These are phyloP conservation scores for Trichoderma sp. DNA, from an alignment of 2,329 filamentous ascomycete species.

Conservation along the genomic window DNA sequence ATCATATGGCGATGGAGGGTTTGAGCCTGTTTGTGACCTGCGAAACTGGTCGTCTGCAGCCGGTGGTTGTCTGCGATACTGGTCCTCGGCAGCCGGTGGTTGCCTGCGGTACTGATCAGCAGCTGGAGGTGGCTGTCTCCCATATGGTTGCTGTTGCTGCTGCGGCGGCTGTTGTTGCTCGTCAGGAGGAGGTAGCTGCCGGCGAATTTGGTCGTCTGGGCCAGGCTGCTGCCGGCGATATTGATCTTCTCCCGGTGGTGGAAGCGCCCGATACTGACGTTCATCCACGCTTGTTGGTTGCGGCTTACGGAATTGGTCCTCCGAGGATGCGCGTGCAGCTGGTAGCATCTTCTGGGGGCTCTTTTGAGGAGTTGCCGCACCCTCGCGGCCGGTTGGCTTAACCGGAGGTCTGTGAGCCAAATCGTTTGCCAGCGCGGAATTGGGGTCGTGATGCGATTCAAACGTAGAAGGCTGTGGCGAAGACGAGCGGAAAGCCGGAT, in stretches of 20 bases:
- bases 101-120: constrained; percentile 20
- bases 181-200: constrained; percentile 7
- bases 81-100: constrained; percentile 13
- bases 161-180: constrained; percentile 3
- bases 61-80: constrained; percentile 27
- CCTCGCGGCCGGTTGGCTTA: constrained; percentile 54
- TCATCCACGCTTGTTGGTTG: constrained; percentile 27
- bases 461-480: constrained; percentile 93
- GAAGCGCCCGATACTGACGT: constrained; percentile 19
- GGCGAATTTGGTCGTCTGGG: neutral
- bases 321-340: constrained; percentile 30
- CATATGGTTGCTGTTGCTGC: neutral
- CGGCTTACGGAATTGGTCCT: constrained; percentile 33
- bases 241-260: constrained; percentile 31
- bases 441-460: constrained; percentile 88
- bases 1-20: constrained; percentile 46
- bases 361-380: constrained; percentile 58
- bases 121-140: constrained; percentile 23
- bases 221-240: constrained; percentile 28
- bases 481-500: constrained; percentile 92
- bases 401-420: constrained; percentile 62
- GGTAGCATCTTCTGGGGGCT: constrained; percentile 28
- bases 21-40: constrained; percentile 27
- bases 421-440: constrained; percentile 71
- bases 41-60: constrained; percentile 31